phyloP scores from a whole-genome alignment of 768 basidiomycete genomes.

The Auriculariales sp. region DNA sequence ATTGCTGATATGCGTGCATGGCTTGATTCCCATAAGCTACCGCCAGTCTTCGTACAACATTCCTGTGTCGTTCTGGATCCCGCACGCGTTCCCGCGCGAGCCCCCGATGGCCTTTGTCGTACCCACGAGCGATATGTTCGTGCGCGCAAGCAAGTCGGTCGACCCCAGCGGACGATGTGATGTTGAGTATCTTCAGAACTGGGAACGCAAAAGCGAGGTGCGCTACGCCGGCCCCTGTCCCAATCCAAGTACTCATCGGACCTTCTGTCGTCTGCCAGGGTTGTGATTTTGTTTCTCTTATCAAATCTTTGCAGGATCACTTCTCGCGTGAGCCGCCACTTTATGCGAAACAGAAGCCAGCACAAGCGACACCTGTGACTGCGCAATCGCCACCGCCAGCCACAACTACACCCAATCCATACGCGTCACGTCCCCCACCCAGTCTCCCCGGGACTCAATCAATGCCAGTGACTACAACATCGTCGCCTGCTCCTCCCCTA shows the following conservation, averaged over 20 bases:
- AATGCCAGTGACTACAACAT: background rate
- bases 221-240: conserved; percentile 6
- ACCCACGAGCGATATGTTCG: conserved; percentile 81
- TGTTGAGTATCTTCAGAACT: conserved; percentile 56
- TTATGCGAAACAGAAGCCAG: conserved; percentile 58
- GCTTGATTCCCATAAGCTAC: conserved; percentile 78
- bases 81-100: conserved; percentile 65
- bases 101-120: conserved; percentile 86
- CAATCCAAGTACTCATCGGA: background rate
- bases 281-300: conserved; percentile 56
- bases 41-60: conserved; percentile 77
- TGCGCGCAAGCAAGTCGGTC: conserved; percentile 58
- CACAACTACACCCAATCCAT: background rate
- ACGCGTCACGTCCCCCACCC: conserved; percentile 9
- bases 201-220: conserved; percentile 79
- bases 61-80: conserved; percentile 79
- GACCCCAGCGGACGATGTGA: conserved; percentile 68
- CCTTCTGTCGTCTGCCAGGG: conserved; percentile 29
- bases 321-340: conserved; percentile 84
- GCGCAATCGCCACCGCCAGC: background rate
- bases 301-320: conserved; percentile 63
- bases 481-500: conserved; percentile 3
- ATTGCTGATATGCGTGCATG: conserved; percentile 80
- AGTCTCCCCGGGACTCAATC: conserved; percentile 8
- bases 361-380: conserved; percentile 9